Evolutionary conservation across 2,329 filamentous ascomycete species (phyloP).

Genomic region (Colletotrichum sp.): DNA sequence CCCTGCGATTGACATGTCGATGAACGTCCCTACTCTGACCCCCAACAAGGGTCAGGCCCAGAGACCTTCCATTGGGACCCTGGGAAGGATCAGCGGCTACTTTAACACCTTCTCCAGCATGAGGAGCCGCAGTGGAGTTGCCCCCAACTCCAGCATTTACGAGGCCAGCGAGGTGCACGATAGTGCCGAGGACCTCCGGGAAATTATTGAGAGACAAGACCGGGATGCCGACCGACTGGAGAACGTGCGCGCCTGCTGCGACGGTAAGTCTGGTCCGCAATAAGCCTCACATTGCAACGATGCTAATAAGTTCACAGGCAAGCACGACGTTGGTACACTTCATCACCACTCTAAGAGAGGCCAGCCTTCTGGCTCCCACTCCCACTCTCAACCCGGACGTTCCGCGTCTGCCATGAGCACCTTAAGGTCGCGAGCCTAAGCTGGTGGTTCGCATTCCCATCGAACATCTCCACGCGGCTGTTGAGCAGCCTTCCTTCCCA

Average conservation of each 20-base stretch:
- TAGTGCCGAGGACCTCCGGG: slow-evolving; percentile 82
- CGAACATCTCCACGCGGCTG: slow-evolving; percentile 3
- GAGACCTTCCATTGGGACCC: slow-evolving; percentile 48
- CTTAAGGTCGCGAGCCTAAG: slow-evolving; percentile 38
- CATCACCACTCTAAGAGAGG: slow-evolving; percentile 52
- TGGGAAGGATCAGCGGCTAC: slow-evolving; percentile 66
- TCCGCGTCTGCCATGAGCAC: slow-evolving; percentile 40
- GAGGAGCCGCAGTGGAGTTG: slow-evolving; percentile 54
- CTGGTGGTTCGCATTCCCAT: background rate
- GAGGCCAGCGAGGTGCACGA: slow-evolving; percentile 71
- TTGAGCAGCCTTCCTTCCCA: slow-evolving; percentile 1
- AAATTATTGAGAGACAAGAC: slow-evolving; percentile 80
- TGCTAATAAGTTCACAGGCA: slow-evolving; percentile 54
- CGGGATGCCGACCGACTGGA: slow-evolving; percentile 81
- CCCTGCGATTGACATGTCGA: slow-evolving; percentile 54
- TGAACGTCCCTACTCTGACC: slow-evolving; percentile 62
- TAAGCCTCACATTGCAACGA: background rate
- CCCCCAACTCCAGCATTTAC: slow-evolving; percentile 56
- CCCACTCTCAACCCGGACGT: slow-evolving; percentile 40
- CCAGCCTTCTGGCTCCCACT: slow-evolving; percentile 37
- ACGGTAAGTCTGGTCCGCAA: slow-evolving; percentile 70
- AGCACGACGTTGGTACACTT: slow-evolving; percentile 74
- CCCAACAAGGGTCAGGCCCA: slow-evolving; percentile 49
- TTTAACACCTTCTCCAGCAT: slow-evolving; percentile 63
- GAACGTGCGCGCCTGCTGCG: slow-evolving; percentile 96